phyloP scores from a whole-genome alignment of 495 filamentous ascomycete genomes.

The Penicillium diatomitis region DNA sequence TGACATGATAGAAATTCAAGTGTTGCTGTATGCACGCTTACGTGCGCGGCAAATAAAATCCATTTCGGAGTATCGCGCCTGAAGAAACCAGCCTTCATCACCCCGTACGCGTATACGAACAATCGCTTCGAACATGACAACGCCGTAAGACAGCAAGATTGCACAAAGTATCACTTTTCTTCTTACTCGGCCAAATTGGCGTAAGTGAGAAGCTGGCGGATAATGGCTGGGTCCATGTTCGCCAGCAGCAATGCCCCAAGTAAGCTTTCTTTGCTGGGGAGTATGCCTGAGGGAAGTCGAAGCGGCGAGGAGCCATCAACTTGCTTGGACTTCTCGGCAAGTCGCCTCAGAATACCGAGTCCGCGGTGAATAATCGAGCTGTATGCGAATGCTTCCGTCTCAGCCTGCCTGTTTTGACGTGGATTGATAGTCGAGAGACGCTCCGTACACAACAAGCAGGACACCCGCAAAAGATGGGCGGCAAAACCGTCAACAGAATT shows the following conservation, averaged over 20 bases:
- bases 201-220: conserved; percentile 67
- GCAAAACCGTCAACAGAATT: conserved; percentile 80
- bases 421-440: conserved; percentile 29
- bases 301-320: conserved; percentile 37
- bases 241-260: conserved; percentile 57
- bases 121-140: too few relatives aligned
- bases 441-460: conserved; percentile 60
- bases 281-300: conserved; percentile 50
- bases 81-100: too few relatives aligned
- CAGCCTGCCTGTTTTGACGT: conserved; percentile 28
- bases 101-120: too few relatives aligned
- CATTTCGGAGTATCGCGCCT: neutral
- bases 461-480: conserved; percentile 62
- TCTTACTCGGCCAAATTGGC: conserved; percentile 48
- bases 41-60: conserved; percentile 3
- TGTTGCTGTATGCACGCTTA: conserved; percentile 8
- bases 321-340: conserved; percentile 65
- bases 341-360: conserved; percentile 55
- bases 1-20: conserved; percentile 21
- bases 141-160: too few relatives aligned
- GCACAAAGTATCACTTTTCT: too few relatives aligned
- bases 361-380: conserved; percentile 58
- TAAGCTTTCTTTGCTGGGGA: conserved; percentile 63
- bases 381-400: conserved; percentile 39
- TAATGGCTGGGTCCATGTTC: conserved; percentile 48